A percentile compares a stretch with the other conserved stretches of the same genome.
These are phyloP conservation scores for Lolium rigidum DNA, from an alignment of 176 grass and related monocot genomes.

Conservation along the genomic window DNA sequence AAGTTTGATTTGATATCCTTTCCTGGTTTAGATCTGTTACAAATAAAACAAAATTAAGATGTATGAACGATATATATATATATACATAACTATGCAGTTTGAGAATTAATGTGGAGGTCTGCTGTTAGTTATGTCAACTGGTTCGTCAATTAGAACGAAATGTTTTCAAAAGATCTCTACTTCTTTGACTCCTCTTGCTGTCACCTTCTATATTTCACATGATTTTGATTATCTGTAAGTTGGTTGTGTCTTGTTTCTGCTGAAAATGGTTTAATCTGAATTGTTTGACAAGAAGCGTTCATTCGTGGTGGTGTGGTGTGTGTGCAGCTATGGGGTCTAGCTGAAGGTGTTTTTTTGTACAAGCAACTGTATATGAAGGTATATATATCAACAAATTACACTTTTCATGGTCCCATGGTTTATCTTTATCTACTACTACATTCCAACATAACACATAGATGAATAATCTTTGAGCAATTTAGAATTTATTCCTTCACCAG, in stretches of 20 bases:
- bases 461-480: background rate
- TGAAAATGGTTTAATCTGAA: background rate
- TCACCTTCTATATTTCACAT: constrained; percentile 7
- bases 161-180: background rate
- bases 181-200: background rate
- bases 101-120: background rate
- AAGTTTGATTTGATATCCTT: constrained; percentile 21
- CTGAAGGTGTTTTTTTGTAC: background rate
- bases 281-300: constrained; percentile 25
- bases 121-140: background rate
- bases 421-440: constrained; percentile 13
- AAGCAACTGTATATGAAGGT: background rate
- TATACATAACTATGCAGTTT: constrained; percentile 10
- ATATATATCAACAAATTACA: constrained; percentile 4
- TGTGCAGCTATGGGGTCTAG: background rate
- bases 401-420: background rate
- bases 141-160: background rate
- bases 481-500: background rate
- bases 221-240: constrained; percentile 9
- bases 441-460: background rate
- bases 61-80: background rate
- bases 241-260: background rate
- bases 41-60: background rate
- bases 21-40: background rate
- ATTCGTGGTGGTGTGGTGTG: background rate